These are phyloP conservation scores for Alternaria sp. DNA, from an alignment of 2,329 filamentous ascomycete species.

Conservation along the genomic window DNA sequence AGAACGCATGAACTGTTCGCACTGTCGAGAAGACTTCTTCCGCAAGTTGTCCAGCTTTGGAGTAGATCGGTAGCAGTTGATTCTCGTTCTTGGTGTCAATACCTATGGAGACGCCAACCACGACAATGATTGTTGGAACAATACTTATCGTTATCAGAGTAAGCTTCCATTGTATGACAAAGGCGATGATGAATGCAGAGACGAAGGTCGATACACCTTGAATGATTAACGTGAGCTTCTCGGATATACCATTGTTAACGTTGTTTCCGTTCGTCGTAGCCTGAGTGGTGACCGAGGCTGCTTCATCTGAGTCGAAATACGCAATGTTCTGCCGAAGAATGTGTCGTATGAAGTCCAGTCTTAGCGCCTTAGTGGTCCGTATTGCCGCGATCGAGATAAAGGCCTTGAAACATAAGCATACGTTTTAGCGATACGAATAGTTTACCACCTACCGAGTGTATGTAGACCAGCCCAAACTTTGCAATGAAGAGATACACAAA, in stretches of 20 bases:
- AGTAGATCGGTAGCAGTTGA: constrained; percentile 52
- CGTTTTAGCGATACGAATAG: not conserved
- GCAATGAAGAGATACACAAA: constrained; percentile 75
- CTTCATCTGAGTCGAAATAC: constrained; percentile 79
- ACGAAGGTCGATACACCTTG: constrained; percentile 64
- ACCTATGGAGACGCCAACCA: constrained; percentile 40
- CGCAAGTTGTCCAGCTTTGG: constrained; percentile 56
- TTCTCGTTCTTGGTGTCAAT: constrained; percentile 50
- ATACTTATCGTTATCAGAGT: constrained; percentile 74
- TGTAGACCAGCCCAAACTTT: constrained; percentile 69
- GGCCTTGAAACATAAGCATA: constrained; percentile 31
- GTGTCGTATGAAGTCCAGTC: constrained; percentile 69
- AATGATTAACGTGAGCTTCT: constrained; percentile 55
- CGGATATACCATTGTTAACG: constrained; percentile 83
- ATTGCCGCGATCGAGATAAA: constrained; percentile 61
- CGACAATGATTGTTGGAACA: constrained; percentile 55
- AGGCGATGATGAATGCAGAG: constrained; percentile 89
- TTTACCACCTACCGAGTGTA: constrained; percentile 32
- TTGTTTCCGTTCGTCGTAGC: constrained; percentile 95
- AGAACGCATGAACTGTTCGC: constrained; percentile 58
- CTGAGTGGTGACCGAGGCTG: constrained; percentile 91
- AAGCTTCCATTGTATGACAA: constrained; percentile 90
- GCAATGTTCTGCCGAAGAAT: constrained; percentile 62
- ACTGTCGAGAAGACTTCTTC: constrained; percentile 62
- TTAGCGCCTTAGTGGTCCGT: constrained; percentile 58